Percentiles rank a stretch among this genome's conserved stretches.
These are phyloP conservation scores for Pulchroboletus neoregius DNA, from an alignment of 1,284 basidiomycete genomes.

Conservation along the genomic window DNA sequence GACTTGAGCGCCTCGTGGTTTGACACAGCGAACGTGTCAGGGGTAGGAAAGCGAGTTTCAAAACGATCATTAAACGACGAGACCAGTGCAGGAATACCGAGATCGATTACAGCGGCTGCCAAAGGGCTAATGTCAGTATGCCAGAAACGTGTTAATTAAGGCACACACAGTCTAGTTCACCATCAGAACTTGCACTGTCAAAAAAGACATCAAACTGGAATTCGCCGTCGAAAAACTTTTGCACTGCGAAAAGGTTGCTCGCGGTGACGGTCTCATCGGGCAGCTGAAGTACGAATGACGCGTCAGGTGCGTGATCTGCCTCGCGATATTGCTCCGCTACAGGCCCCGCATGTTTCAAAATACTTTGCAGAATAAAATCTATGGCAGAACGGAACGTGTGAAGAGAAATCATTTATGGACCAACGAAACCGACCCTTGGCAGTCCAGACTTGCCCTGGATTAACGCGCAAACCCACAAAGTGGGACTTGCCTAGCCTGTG, in stretches of 20 bases:
- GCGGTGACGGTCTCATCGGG: constrained; percentile 68
- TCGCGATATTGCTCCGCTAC: constrained; percentile 56
- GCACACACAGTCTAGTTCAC: constrained; percentile 57
- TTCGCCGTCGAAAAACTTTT: constrained; percentile 78
- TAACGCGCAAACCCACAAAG: constrained; percentile 62
- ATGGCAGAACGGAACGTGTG: constrained; percentile 5
- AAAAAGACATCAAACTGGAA: constrained; percentile 88
- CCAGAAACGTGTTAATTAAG: constrained; percentile 1
- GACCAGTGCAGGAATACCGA: constrained; percentile 66
- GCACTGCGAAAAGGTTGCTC: constrained; percentile 82
- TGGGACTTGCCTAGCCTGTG: constrained; percentile 70
- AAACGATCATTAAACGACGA: constrained; percentile 68
- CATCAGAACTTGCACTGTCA: constrained; percentile 64
- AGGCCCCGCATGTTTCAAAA: constrained; percentile 57
- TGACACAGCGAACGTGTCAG: constrained; percentile 48
- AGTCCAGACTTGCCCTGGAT: constrained; percentile 73
- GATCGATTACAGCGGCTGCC: constrained; percentile 55
- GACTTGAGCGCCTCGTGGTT: constrained; percentile 50
- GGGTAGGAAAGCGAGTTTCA: constrained; percentile 62
- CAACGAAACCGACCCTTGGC: constrained; percentile 59
- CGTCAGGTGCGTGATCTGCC: constrained; percentile 58
- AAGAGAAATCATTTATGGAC: neutral
- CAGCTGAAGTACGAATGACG: constrained; percentile 73
- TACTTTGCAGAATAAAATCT: constrained; percentile 67
- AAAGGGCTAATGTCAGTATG: constrained; percentile 10